Evolutionary conservation across 192 early-diverging fungal genomes (phyloP), one percentile per base, ranked within the genome.

Genomic region (Lunasporangiospora selenospora): DNA sequence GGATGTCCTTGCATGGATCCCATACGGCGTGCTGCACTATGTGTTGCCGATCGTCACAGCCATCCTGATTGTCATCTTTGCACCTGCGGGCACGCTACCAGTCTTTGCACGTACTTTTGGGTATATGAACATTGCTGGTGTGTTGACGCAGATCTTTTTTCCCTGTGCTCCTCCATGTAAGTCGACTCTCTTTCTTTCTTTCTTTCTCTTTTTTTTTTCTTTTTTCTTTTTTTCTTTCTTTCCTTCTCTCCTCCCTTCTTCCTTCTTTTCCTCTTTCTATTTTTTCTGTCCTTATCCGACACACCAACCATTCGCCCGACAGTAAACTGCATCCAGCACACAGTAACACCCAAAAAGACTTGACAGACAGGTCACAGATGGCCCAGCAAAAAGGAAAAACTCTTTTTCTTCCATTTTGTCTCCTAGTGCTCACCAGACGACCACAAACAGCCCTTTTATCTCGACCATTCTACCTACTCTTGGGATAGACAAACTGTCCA

Each of bases 131-230:
- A 21, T 85, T 8, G 77, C 76, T 0, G 89, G 88, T 19, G 88
- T 89, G 4, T 52, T 90, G n/a, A 89, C 89, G 10, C 88, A 91
- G 78, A 65, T 87, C 16, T 21, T 82, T 6, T 84, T 87, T 58
- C 88, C 89, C 3, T 83, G 80, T 43, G 81, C 89, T n/a, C 82
- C 89, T 18, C 88, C 89, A 70, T 89, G 85, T 85, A 80, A 78
- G 78, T 33, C 21, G 46, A 12, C 39, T n/a, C 6, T 54, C 34
- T 12, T 8, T 27, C 27, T 59, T 1, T 36, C 26, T 44, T 11
- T 23, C 18, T 37, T 6, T 23, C 7, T 5, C 41, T 7, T 1
- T n/a, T 19, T 19, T 1, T 53, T n/a, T 18, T 40, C 9, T 10
- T 18, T 27, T 46, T 54, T 8, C 46, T 27, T 47, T 37, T 21